Percentiles rank a stretch among this genome's conserved stretches.
phyloP scores from a whole-genome alignment of 495 filamentous ascomycete genomes.

The Annulohypoxylon moriforme region DNA sequence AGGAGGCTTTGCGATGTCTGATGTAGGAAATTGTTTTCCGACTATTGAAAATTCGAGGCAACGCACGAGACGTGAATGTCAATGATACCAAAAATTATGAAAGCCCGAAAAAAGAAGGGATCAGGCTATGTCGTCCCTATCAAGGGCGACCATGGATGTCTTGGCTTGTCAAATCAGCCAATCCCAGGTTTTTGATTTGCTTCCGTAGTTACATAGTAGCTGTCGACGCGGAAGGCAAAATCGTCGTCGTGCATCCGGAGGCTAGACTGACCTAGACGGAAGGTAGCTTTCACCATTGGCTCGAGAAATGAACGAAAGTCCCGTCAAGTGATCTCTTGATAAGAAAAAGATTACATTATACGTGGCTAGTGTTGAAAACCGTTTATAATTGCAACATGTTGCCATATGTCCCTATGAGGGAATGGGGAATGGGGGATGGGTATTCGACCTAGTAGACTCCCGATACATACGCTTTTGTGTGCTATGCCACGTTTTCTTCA shows the following conservation, averaged over 20 bases:
- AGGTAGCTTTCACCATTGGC: slow-evolving; percentile 34
- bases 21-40: not conserved
- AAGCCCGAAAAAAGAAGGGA: not conserved
- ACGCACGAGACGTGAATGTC: not conserved
- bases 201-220: slow-evolving; percentile 28
- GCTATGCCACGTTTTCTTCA: slow-evolving; percentile 40
- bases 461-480: slow-evolving; percentile 25
- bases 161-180: slow-evolving; percentile 31
- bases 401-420: slow-evolving; percentile 12
- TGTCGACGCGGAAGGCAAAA: slow-evolving; percentile 29
- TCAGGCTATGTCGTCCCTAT: slow-evolving; percentile 1
- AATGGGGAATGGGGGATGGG: not conserved
- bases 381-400: not conserved
- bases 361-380: slow-evolving; percentile 6
- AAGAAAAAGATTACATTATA: not conserved
- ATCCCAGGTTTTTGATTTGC: slow-evolving; percentile 27
- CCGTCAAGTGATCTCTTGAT: slow-evolving; percentile 21
- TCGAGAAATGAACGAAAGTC: slow-evolving; percentile 17
- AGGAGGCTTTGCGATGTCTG: not conserved
- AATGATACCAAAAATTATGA: slow-evolving; percentile 5
- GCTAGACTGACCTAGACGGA: slow-evolving; percentile 41
- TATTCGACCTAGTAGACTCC: slow-evolving; percentile 21
- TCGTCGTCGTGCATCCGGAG: slow-evolving; percentile 31
- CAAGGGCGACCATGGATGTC: slow-evolving; percentile 25
- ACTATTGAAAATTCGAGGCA: not conserved